phyloP scores from a whole-genome alignment of 371 early-diverging fungal genomes.

The Rhizopus stolonifer region DNA sequence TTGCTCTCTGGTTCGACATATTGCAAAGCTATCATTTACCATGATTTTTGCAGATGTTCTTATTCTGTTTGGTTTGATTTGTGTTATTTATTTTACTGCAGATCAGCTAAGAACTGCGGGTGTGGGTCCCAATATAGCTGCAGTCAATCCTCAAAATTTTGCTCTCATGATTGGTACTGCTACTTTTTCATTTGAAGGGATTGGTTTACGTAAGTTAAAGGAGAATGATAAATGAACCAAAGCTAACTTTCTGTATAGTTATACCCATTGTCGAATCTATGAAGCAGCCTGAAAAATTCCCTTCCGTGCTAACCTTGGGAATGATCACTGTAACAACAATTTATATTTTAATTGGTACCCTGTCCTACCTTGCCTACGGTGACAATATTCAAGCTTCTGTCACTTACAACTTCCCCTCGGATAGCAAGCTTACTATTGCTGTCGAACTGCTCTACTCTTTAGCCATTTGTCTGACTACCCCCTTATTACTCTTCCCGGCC shows the following conservation, averaged over 20 bases:
- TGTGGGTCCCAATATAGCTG: slow-evolving; percentile 40
- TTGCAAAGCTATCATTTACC: slow-evolving; percentile 64
- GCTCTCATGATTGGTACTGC: slow-evolving; percentile 76
- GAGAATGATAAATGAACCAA: neutral
- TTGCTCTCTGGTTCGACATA: slow-evolving; percentile 62
- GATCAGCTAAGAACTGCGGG: slow-evolving; percentile 25
- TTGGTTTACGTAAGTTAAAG: slow-evolving; percentile 54
- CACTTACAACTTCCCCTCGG: slow-evolving; percentile 63
- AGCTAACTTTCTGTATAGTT: slow-evolving; percentile 19
- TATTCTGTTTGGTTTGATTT: slow-evolving; percentile 63
- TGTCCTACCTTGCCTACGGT: slow-evolving; percentile 76
- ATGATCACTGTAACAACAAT: slow-evolving; percentile 58
- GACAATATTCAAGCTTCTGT: slow-evolving; percentile 66
- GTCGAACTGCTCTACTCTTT: slow-evolving; percentile 73
- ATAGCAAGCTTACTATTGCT: slow-evolving; percentile 42
- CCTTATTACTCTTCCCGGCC: slow-evolving; percentile 76
- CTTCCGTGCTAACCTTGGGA: slow-evolving; percentile 55
- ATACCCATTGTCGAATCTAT: slow-evolving; percentile 61
- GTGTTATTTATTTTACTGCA: slow-evolving; percentile 41
- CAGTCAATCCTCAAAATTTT: slow-evolving; percentile 61
- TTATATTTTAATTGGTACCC: slow-evolving; percentile 63
- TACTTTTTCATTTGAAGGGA: slow-evolving; percentile 80
- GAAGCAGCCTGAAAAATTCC: slow-evolving; percentile 59
- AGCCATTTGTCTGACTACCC: slow-evolving; percentile 72
- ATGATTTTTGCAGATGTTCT: slow-evolving; percentile 71